These are phyloP conservation scores for Albifimbria verrucaria DNA, from an alignment of 2,329 filamentous ascomycete species.

Conservation along the genomic window DNA sequence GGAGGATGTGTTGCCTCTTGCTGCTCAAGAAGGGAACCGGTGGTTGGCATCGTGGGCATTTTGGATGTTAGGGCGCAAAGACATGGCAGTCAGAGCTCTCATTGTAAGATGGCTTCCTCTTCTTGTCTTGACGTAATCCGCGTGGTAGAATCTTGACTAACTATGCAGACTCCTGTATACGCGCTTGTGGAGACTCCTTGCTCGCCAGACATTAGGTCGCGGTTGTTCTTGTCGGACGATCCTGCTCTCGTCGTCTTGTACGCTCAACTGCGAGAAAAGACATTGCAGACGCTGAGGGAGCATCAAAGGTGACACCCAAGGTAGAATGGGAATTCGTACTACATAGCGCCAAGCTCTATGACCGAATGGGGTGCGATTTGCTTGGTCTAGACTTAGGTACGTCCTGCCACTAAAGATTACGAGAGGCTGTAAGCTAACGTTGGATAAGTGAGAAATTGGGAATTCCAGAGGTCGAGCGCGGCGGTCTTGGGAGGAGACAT, in stretches of 20 bases:
- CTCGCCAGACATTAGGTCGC: conserved; percentile 68
- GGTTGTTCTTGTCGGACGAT: conserved; percentile 84
- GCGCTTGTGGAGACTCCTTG: conserved; percentile 67
- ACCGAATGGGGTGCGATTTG: conserved; percentile 89
- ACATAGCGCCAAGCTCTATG: conserved; percentile 79
- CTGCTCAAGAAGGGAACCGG: conserved; percentile 77
- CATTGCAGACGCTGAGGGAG: conserved; percentile 78
- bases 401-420: conserved; percentile 16
- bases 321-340: conserved; percentile 88
- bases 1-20: conserved; percentile 74
- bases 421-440: conserved; percentile 12
- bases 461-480: conserved; percentile 60
- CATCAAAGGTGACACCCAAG: conserved; percentile 72
- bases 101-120: conserved; percentile 55
- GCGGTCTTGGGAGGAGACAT: conserved; percentile 41
- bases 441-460: conserved; percentile 68
- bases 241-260: conserved; percentile 87
- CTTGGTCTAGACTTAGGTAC: conserved; percentile 80
- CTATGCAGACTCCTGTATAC: conserved; percentile 69
- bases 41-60: conserved; percentile 97
- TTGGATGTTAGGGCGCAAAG: conserved; percentile 79
- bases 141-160: not conserved
- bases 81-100: conserved; percentile 80
- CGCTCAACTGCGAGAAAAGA: conserved; percentile 76
- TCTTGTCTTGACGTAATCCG: conserved; percentile 3